Evolutionary conservation across 2,329 filamentous ascomycete species (phyloP).

Genomic region (Ploettnerulaceae sp.): DNA sequence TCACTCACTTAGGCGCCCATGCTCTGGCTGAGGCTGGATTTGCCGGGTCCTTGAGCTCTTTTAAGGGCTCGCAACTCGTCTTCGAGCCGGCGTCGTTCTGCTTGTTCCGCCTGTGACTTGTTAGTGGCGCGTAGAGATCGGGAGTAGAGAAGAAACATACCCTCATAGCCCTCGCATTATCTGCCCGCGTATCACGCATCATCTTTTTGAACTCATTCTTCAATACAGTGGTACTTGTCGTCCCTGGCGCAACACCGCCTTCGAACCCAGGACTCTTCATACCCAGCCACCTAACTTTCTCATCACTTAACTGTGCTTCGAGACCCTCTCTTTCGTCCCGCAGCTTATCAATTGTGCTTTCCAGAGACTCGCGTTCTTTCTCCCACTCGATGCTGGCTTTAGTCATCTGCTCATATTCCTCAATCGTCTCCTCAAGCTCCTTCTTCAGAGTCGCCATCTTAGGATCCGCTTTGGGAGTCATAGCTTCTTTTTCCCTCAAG

Average conservation of each 20-base stretch:
- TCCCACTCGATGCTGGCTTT: conserved; percentile 66
- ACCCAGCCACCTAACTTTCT: conserved; percentile 62
- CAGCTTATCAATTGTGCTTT: conserved; percentile 57
- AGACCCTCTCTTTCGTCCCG: conserved; percentile 59
- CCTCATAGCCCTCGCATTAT: conserved; percentile 59
- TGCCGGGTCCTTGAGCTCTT: conserved; percentile 32
- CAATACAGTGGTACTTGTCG: conserved; percentile 62
- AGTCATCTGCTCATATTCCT: conserved; percentile 66
- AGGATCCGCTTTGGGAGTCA: conserved; percentile 21
- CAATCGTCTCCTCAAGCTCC: conserved; percentile 62
- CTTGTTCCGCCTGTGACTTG: conserved; percentile 58
- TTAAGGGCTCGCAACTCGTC: conserved; percentile 50
- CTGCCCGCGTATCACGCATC: conserved; percentile 67
- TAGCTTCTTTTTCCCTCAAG: conserved; percentile 16
- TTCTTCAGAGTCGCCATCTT: conserved; percentile 50
- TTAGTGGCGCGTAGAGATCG: conserved; percentile 25
- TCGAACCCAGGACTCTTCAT: conserved; percentile 47
- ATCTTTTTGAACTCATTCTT: conserved; percentile 76
- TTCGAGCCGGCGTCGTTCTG: conserved; percentile 64
- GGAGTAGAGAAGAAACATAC: conserved; percentile 42
- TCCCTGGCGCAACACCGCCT: conserved; percentile 27
- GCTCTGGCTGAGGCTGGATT: conserved; percentile 34
- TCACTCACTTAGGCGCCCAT: neutral
- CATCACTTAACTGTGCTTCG: conserved; percentile 61
- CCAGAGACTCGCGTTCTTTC: conserved; percentile 62